Percentiles rank a stretch among this genome's conserved stretches.
Conservation (phyloP, 257 asterid species). For the Solanum ossicruentum region DNA sequence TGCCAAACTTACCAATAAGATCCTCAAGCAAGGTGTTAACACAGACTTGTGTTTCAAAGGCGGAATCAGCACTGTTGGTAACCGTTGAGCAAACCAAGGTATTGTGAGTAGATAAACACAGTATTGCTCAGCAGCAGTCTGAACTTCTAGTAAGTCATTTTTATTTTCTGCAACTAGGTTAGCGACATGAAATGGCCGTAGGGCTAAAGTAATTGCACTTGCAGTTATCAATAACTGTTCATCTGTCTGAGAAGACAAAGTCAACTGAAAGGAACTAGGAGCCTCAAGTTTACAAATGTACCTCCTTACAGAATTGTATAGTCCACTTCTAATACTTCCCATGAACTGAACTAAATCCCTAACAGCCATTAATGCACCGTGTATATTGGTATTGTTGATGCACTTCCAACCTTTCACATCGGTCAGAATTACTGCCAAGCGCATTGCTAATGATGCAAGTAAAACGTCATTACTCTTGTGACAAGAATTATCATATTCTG, state of each 20-base stretch:
- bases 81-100: conserved; percentile 82
- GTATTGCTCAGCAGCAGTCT: conserved; percentile 51
- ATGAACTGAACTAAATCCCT: conserved; percentile 44
- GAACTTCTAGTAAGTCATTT: conserved; percentile 22
- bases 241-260: conserved; percentile 36
- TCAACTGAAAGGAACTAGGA: conserved; percentile 31
- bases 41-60: conserved; percentile 85
- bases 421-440: conserved; percentile 70
- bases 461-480: conserved; percentile 29
- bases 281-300: conserved; percentile 53
- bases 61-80: conserved; percentile 72
- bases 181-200: conserved; percentile 65
- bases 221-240: conserved; percentile 66
- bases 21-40: conserved; percentile 65
- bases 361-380: conserved; percentile 43
- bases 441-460: conserved; percentile 70
- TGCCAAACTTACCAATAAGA: conserved; percentile 63
- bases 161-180: conserved; percentile 28
- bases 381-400: conserved; percentile 19
- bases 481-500: conserved; percentile 39
- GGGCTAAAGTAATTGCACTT: conserved; percentile 74
- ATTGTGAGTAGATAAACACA: conserved; percentile 62
- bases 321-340: conserved; percentile 52
- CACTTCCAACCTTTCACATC: conserved; percentile 85
- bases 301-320: conserved; percentile 50